Base-by-base conservation (phyloP, 2,329 filamentous ascomycete species). In the Aspergillus cejpii region DNA sequence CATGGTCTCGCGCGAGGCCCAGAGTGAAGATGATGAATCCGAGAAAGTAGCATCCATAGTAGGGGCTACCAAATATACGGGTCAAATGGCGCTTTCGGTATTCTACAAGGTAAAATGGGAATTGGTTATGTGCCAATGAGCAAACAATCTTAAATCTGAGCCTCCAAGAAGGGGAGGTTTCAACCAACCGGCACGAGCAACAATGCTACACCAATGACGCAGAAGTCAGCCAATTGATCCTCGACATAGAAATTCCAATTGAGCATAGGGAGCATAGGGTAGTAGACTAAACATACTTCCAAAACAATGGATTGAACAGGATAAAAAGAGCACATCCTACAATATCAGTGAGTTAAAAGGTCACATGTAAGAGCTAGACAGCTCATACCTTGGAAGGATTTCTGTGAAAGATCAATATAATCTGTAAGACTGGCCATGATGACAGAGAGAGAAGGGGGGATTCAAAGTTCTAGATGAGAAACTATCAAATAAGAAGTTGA, bases 31-130 rank as follows among this genome's bases (percentile, higher is more conserved):
- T 98, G 58, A 83, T 82, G 46, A 81, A 74, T 47, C 90, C 92
- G 47, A 98, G 85, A 53, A 77, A 83, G 68, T 98, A 98, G 79
- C 91, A 97, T 55, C 86, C 92, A 52, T 79, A 72, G 55, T 84
- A 83, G 19, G 84, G 77, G 59, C 84, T 85, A 54, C 89, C 87
- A 58, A 94, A 94, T 52, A 92, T 78, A 63, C 85, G 88, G 53
- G 91, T 96, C 51, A 98, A 78, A 66, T 88, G 74, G 65, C 90
- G 90, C 69, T 86, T 89, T 70, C 83, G 84, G 74, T 97, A 97
- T 73, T 98, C 92, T 91, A 65, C 50, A 48, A 41, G 44, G 33
- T 44, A 45, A 31, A 41, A 41, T 52, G 52, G 41, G 34, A 45
- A 49, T 42, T 34, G 40, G 14, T 19, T 39, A 26, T 28, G 42